phyloP scores from a whole-genome alignment of 1,284 basidiomycete genomes.

The Heterobasidion occidentale region DNA sequence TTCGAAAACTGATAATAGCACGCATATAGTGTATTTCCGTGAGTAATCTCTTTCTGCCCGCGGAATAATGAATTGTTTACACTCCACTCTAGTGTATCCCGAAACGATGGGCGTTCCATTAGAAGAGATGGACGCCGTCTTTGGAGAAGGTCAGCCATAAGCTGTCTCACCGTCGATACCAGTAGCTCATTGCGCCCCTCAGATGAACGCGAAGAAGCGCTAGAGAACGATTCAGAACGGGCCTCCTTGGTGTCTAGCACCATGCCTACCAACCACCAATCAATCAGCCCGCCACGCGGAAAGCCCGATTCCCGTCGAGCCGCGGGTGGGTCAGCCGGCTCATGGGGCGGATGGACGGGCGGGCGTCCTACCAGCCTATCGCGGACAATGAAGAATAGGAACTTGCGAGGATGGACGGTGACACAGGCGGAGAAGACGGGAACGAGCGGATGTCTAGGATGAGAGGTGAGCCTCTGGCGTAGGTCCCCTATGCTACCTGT shows the following conservation, averaged over 20 bases:
- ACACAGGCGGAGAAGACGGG: conserved; percentile 15
- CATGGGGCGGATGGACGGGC: conserved; percentile 35
- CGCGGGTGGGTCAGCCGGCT: conserved; percentile 44
- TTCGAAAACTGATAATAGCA: background rate
- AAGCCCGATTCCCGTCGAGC: conserved; percentile 13
- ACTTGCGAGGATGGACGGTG: conserved; percentile 51
- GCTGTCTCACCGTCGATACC: background rate
- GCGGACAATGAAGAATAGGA: conserved; percentile 52
- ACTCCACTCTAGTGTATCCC: conserved; percentile 57
- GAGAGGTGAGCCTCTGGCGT: background rate
- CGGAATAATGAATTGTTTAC: conserved; percentile 7
- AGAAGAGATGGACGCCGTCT: conserved; percentile 80
- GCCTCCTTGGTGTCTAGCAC: conserved; percentile 45
- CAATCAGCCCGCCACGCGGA: conserved; percentile 19
- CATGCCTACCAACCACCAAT: conserved; percentile 28
- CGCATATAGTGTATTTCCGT: conserved; percentile 64
- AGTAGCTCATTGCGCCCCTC: conserved; percentile 4
- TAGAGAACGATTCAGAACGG: conserved; percentile 69
- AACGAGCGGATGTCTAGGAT: conserved; percentile 4
- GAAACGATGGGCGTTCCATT: conserved; percentile 75
- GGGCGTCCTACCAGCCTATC: conserved; percentile 48
- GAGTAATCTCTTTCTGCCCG: conserved; percentile 17
- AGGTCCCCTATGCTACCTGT: no score
- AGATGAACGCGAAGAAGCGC: conserved; percentile 53
- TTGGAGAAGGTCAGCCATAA: conserved; percentile 60